Conservation (phyloP, 225 moss, liverwort and hornwort genomes). For the Anthoceros angustus region DNA sequence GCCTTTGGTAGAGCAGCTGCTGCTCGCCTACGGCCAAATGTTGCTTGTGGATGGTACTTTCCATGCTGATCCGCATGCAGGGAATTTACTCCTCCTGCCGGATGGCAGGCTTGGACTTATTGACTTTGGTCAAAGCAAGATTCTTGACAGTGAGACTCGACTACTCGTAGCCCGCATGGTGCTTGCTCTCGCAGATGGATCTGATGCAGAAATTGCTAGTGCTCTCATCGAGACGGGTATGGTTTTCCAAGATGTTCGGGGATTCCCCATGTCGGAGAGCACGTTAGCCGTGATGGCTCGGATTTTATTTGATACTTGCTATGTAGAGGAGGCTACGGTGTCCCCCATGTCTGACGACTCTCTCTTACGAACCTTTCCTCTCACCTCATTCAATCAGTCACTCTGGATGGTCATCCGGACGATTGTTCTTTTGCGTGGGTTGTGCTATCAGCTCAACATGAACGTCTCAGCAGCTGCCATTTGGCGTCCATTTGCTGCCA, state of each 20-base stretch:
- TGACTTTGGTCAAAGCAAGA: constrained; percentile 97
- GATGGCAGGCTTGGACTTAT: constrained; percentile 88
- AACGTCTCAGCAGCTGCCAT: constrained; percentile 67
- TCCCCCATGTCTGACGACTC: constrained; percentile 93
- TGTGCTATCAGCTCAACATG: constrained; percentile 83
- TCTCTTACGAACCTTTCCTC: constrained; percentile 62
- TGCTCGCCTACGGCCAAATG: constrained; percentile 93
- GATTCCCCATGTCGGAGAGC: constrained; percentile 56
- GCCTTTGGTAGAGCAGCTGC: constrained; percentile 41
- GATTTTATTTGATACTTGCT: constrained; percentile 90
- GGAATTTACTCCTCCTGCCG: constrained; percentile 69
- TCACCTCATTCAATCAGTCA: constrained; percentile 83
- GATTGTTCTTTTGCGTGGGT: constrained; percentile 77
- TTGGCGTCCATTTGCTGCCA: constrained; percentile 59
- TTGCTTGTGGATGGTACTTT: constrained; percentile 84
- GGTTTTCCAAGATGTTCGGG: constrained; percentile 61
- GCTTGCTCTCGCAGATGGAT: constrained; percentile 44
- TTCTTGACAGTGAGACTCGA: constrained; percentile 52
- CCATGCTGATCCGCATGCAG: constrained; percentile 99
- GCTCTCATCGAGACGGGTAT: constrained; percentile 60
- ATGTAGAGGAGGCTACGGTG: constrained; percentile 84
- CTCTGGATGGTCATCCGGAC: constrained; percentile 95
- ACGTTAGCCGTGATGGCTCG: constrained; percentile 85
- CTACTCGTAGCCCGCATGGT: constrained; percentile 63
- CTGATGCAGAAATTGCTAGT: constrained; percentile 52